These are phyloP conservation scores for Diversispora epigaea DNA, from an alignment of 192 early-diverging fungal genomes.

Conservation along the genomic window DNA sequence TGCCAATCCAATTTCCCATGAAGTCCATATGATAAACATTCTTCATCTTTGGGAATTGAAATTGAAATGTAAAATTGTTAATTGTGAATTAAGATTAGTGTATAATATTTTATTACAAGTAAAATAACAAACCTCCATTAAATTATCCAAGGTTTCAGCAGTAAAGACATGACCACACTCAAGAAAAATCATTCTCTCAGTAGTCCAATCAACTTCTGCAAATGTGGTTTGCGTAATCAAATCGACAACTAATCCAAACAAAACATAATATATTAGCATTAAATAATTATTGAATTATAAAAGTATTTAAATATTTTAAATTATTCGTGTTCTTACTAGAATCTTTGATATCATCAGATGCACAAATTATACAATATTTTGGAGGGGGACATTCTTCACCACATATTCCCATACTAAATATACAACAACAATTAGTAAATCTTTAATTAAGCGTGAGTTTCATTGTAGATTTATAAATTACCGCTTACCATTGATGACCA, in stretches of 20 bases:
- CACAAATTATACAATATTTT: too few species aligned
- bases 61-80: neutral
- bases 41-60: neutral
- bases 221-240: slow-evolving; percentile 8
- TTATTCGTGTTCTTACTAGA: too few species aligned
- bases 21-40: neutral
- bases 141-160: slow-evolving; percentile 51
- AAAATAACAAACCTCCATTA: too few species aligned
- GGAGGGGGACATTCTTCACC: too few species aligned
- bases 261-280: too few species aligned
- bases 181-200: slow-evolving; percentile 51
- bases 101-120: slow-evolving; percentile 48
- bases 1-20: neutral
- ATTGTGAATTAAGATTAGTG: neutral
- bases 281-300: too few species aligned
- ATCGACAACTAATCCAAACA: slow-evolving; percentile 37
- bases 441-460: too few species aligned
- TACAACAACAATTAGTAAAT: too few species aligned
- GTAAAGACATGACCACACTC: slow-evolving; percentile 56
- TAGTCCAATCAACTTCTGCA: slow-evolving; percentile 35
- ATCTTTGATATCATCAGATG: slow-evolving; percentile 15
- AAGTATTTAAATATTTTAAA: too few species aligned
- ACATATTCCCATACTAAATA: too few species aligned
- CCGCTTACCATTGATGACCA: too few species aligned
- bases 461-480: too few species aligned